A percentile compares a stretch with the other conserved stretches of the same genome.
These are phyloP conservation scores for Xylaria telfairii DNA, from an alignment of 495 filamentous ascomycete species.

Conservation along the genomic window DNA sequence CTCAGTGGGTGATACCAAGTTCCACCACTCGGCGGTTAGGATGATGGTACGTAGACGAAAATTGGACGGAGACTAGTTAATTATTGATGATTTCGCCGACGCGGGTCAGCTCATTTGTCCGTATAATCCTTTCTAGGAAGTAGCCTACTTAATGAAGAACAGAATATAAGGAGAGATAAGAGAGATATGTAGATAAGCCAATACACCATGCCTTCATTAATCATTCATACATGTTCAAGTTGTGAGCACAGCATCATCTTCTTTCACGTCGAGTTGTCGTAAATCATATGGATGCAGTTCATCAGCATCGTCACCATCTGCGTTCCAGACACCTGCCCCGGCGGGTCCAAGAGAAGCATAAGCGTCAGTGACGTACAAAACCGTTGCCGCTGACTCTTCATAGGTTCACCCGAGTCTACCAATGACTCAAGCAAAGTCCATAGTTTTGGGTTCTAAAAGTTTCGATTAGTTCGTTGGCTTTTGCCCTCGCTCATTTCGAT, in stretches of 20 bases:
- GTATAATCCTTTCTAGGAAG: background rate
- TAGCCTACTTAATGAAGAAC: background rate
- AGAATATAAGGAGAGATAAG: background rate
- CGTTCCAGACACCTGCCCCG: background rate
- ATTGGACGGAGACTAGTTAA: background rate
- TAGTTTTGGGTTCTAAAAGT: background rate
- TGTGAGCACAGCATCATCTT: background rate
- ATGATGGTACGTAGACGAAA: slow-evolving; percentile 11
- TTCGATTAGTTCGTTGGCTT: background rate
- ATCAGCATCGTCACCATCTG: slow-evolving; percentile 13
- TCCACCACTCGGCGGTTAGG: slow-evolving; percentile 8
- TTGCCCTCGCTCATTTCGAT: background rate
- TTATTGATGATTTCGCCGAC: background rate
- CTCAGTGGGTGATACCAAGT: slow-evolving; percentile 5
- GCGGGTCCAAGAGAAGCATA: slow-evolving; percentile 12
- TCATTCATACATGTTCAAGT: background rate
- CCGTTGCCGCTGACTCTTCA: slow-evolving; percentile 9
- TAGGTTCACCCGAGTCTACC: background rate
- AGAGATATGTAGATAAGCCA: background rate
- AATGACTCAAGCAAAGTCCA: slow-evolving; percentile 4
- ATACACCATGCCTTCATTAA: background rate
- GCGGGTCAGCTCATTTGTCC: too few species aligned
- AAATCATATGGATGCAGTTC: slow-evolving; percentile 5
- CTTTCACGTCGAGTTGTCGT: background rate
- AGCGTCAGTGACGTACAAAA: slow-evolving; percentile 1